phyloP scores from a whole-genome alignment of 345 rosid species.

The Euphorbia peplus region DNA sequence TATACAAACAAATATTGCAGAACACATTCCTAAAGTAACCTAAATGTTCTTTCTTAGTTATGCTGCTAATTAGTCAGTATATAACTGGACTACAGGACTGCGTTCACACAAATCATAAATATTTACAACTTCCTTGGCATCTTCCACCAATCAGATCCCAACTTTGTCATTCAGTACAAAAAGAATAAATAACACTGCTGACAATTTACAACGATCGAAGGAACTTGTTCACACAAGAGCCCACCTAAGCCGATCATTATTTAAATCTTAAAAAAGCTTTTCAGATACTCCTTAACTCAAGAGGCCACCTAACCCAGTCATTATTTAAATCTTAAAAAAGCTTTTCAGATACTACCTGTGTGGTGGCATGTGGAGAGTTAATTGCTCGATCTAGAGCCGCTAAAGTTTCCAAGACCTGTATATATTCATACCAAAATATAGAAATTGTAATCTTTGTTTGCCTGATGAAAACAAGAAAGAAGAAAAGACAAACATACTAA shows the following conservation, averaged over 20 bases:
- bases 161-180: background rate
- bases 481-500: slow-evolving; percentile 56
- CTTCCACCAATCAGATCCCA: background rate
- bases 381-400: slow-evolving; percentile 89
- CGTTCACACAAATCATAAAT: background rate
- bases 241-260: background rate
- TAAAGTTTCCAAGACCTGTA: slow-evolving; percentile 92
- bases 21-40: background rate
- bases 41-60: background rate
- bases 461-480: slow-evolving; percentile 12
- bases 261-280: slow-evolving; percentile 3
- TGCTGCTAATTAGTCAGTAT: too few species aligned
- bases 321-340: slow-evolving; percentile 3
- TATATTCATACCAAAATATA: slow-evolving; percentile 10
- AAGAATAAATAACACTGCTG: background rate
- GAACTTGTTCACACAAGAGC: background rate
- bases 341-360: slow-evolving; percentile 61
- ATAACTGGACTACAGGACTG: too few species aligned
- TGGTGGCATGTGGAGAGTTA: slow-evolving; percentile 92
- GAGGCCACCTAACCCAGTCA: background rate
- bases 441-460: background rate
- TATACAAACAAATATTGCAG: background rate
- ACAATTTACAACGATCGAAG: background rate
- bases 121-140: background rate
- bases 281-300: background rate